Conservation (phyloP, 768 basidiomycete genomes). For the Pulveroboletus ravenelii region DNA sequence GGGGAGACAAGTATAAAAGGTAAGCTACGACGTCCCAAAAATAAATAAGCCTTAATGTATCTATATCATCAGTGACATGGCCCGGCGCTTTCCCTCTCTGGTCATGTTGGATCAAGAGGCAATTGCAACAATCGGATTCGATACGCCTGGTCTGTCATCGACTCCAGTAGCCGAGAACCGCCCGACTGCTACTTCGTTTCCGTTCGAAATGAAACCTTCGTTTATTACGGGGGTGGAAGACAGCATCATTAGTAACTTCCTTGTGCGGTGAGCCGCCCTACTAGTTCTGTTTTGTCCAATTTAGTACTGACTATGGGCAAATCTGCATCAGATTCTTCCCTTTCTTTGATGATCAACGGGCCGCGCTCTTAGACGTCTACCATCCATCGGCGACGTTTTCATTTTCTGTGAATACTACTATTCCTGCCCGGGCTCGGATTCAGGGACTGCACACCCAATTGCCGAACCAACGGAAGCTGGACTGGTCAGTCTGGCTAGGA, state of each 20-base stretch:
- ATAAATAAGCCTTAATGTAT: background rate
- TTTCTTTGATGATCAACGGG: conserved; percentile 73
- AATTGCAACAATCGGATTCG: conserved; percentile 73
- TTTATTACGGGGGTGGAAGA: conserved; percentile 74
- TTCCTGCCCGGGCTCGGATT: conserved; percentile 73
- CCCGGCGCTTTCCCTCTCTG: conserved; percentile 74
- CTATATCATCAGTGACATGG: conserved; percentile 57
- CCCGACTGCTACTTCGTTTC: conserved; percentile 69
- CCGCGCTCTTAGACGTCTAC: conserved; percentile 66
- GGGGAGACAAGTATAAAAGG: conserved; percentile 65
- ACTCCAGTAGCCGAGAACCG: conserved; percentile 34
- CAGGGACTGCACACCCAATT: conserved; percentile 63
- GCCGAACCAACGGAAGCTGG: conserved; percentile 80
- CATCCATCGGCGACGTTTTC: conserved; percentile 88
- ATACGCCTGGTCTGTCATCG: conserved; percentile 55
- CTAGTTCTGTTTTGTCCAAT: background rate
- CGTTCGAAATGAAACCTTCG: conserved; percentile 65
- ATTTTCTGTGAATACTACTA: conserved; percentile 77
- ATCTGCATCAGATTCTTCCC: conserved; percentile 66
- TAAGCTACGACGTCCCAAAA: conserved; percentile 30
- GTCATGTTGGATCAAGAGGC: conserved; percentile 81
- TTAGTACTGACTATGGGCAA: conserved; percentile 10
- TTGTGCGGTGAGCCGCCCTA: conserved; percentile 55
- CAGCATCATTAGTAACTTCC: conserved; percentile 66
- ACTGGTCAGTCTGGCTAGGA: conserved; percentile 69